Evolutionary conservation across 2,329 filamentous ascomycete genomes (phyloP), one percentile per base, ranked within the genome.

Genomic region (Neospermospora avenae): DNA sequence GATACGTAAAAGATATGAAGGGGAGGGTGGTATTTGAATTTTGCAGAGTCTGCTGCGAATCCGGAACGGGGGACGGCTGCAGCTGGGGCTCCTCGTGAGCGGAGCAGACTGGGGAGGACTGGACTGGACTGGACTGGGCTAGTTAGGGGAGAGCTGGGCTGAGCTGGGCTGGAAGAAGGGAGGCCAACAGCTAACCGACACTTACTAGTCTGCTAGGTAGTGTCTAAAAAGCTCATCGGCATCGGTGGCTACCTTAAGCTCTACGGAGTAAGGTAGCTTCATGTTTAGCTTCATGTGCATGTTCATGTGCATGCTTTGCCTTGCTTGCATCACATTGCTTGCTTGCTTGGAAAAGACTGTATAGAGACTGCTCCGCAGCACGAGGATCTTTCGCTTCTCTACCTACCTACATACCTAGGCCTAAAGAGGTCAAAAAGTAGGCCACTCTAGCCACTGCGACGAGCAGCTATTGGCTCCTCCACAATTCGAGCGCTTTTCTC

Each of bases 1-100:
- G 61, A 57, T 65, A 65, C 58, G 63, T 65, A 65, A 65, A 65
- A 65, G 59, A 67, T 62, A 68, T 64, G 63, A 53, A 59, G 57
- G 58, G 39, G 45, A 67, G 61, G 35, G 59, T 64, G 62, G 62
- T 68, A 68, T 67, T 65, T 67, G 66, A 68, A 62, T 66, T 66
- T 64, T 68, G 66, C 65, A 66, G 62, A 59, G 20, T 55, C 41
- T 61, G 48, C 55, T 55, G 58, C 57, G 61, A 61, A 62, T 28
- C 49, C 20, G 57, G 59, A 55, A 57, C 44, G 56, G 56, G 48
- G 44, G 22, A 56, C 41, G 55, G 49, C 37, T 51, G 37, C 28
- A 53, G 56, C 20, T 31, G 39, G 51, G 44, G n/a, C n/a, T 25
- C 37, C 31, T 52, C 45, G 39, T 28, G 25, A 54, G 35, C 25